Conservation (phyloP, 371 early-diverging fungal genomes). For the Saksenaea vasiformis region DNA sequence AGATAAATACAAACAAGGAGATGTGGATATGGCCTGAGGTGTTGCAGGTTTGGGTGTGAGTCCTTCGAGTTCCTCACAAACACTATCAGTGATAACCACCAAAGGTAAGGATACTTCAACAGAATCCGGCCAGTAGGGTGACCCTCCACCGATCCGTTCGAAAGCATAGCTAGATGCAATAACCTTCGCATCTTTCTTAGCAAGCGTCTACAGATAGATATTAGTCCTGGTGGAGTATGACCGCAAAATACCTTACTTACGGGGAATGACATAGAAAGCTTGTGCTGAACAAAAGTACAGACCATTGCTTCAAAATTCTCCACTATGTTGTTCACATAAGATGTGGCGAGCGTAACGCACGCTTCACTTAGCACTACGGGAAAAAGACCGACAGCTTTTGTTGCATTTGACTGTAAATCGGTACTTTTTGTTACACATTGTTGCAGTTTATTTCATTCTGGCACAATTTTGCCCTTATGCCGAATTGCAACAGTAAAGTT, state of each 20-base stretch:
- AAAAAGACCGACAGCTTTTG: no score
- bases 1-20: no score
- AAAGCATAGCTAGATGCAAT: background rate
- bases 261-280: constrained; percentile 4
- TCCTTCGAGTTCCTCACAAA: constrained; percentile 8
- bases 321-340: constrained; percentile 8
- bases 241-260: background rate
- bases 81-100: constrained; percentile 5
- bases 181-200: background rate
- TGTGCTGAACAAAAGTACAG: background rate
- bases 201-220: background rate
- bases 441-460: no score
- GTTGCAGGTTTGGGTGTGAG: background rate
- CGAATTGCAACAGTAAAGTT: no score
- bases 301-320: constrained; percentile 3
- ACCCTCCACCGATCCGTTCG: background rate
- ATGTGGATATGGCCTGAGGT: no score
- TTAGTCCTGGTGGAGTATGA: background rate
- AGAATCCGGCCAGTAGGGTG: background rate
- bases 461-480: no score
- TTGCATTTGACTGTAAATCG: no score
- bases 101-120: constrained; percentile 7
- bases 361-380: constrained; percentile 10
- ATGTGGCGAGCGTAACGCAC: constrained; percentile 1
- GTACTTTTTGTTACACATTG: no score